Base-by-base conservation (phyloP, 2,329 filamentous ascomycete genomes). In the Ophiocordyceps camponoti-floridani region DNA sequence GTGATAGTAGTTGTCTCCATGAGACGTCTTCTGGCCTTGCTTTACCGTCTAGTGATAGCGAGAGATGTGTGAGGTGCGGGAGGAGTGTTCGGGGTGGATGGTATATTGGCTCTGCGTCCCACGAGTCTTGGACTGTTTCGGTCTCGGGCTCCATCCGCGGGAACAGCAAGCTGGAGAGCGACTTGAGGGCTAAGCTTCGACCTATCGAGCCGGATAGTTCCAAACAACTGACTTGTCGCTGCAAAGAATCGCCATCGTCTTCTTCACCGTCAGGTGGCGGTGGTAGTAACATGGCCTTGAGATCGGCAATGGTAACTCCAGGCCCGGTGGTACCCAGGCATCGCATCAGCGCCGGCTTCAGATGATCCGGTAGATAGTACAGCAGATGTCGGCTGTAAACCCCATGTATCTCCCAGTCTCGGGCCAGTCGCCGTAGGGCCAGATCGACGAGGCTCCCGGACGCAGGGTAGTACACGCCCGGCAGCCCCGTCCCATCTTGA, bases 11-110 rank as follows among this genome's bases (percentile, higher is more conserved):
- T 33, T 76, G 72, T 42, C 67, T 70, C 77, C 76, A 80, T 1
- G 74, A 77, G 14, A 66, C 64, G 6, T 56, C 55, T 16, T 53
- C 50, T 3, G 51, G 16, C 16, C 35, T 43, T 37, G 53, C 41
- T 0, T 44, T 49, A 1, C 68, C 66, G 43, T 62, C 52, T 42
- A 74, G 51, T 4, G 75, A 73, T 2, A 80, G 67, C 2, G 75
- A 79, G 9, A 80, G 62, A 49, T 78, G 74, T 0, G 75, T 78
- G 12, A 80, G 62, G 47, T 71, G 71, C 10, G 75, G 73, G 38
- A 79, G 57, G 16, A 77, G 56, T 11, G 57, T 54, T 27, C 54
- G 60, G 1, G 62, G 59, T 26, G 58, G 55, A 37, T 52, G 54
- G 1, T 56, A 52, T 14, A 55, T 53, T 3, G 48, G 48, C 14